These are phyloP conservation scores for Astrothelium macrocarpum DNA, from an alignment of 495 filamentous ascomycete genomes.

Conservation along the genomic window DNA sequence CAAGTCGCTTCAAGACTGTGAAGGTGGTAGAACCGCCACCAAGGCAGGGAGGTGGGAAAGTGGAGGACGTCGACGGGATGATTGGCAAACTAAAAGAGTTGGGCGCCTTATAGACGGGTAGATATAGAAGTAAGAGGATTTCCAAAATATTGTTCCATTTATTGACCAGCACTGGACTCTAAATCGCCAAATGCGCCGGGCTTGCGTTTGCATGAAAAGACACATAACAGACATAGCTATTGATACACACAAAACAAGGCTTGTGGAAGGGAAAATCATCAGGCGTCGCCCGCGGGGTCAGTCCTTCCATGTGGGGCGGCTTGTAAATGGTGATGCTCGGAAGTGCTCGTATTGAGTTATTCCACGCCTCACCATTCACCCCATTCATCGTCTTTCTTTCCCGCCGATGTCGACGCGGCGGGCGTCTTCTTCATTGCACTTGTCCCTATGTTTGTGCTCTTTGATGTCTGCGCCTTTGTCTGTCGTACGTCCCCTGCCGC, in stretches of 20 bases:
- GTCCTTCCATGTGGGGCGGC: too few relatives aligned
- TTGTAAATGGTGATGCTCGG: too few relatives aligned
- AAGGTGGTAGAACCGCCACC: constrained; percentile 76
- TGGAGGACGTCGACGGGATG: constrained; percentile 90
- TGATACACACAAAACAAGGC: too few relatives aligned
- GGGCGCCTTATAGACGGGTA: constrained; percentile 65
- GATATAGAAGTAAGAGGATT: not conserved
- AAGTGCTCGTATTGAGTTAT: too few relatives aligned
- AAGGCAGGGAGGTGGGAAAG: constrained; percentile 89
- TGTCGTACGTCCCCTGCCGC: constrained; percentile 19
- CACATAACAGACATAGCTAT: not conserved
- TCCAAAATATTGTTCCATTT: not conserved
- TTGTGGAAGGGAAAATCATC: too few relatives aligned
- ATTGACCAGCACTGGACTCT: not conserved
- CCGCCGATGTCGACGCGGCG: not conserved
- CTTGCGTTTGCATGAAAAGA: not conserved
- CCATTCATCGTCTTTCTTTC: not conserved
- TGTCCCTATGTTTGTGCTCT: constrained; percentile 49
- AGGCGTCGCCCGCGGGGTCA: too few relatives aligned
- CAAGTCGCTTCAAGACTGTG: constrained; percentile 71
- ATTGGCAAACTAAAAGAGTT: constrained; percentile 89
- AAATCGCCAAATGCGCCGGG: not conserved
- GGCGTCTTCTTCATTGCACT: constrained; percentile 39
- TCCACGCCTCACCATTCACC: not conserved
- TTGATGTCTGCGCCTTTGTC: constrained; percentile 15